Base-by-base conservation (phyloP, 352 stramenopile species). In the Phytopythium litorale region DNA sequence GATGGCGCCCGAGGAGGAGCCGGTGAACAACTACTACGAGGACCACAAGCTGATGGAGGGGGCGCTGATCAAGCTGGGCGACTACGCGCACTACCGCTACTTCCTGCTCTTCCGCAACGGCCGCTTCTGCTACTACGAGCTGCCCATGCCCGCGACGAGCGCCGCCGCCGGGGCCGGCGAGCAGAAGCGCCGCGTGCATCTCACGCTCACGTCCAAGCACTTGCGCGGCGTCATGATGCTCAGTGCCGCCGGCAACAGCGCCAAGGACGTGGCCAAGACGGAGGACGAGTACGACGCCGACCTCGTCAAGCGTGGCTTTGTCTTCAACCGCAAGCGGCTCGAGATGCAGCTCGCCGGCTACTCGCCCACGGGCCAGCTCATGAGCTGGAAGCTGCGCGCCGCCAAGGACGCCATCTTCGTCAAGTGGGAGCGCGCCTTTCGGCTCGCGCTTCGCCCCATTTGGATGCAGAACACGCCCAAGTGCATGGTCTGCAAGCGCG, bases 31-130 rank as follows among this genome's bases (percentile, higher is more conserved):
- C 63, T 92, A 91, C 75, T 87, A 84, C 60, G 84, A 90, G 64
- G 78, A 91, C 65, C 81, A 89, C 58, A 92, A 92, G 69, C 78
- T 92, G 55, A 92, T 92, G 84, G 85, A 94, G 52, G 85, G 85
- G 23, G 76, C 85, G 52, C 78, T 94, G 43, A 94, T 94, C 65
- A 94, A 94, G 64, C 68, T 91, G 37, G 85, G 85, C 58, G 85
- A 94, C 66, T 94, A 94, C 66, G 83, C 85, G 69, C 85, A 92
- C 60, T 94, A 90, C 62, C 83, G 85, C 19, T 94, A 94, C 70
- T 94, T 94, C 59, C 58, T 92, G 52, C 81, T 94, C 8, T 92
- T 82, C 63, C 80, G 83, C 59, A 92, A 91, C 52, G 85, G 85
- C 35, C 78, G 83, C 53, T 88, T 94, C 64, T 92, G 84, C 76